Evolutionary conservation across 805 yeast species (phyloP), one percentile per base, ranked within the genome.

Genomic region (Kazachstania africana): DNA sequence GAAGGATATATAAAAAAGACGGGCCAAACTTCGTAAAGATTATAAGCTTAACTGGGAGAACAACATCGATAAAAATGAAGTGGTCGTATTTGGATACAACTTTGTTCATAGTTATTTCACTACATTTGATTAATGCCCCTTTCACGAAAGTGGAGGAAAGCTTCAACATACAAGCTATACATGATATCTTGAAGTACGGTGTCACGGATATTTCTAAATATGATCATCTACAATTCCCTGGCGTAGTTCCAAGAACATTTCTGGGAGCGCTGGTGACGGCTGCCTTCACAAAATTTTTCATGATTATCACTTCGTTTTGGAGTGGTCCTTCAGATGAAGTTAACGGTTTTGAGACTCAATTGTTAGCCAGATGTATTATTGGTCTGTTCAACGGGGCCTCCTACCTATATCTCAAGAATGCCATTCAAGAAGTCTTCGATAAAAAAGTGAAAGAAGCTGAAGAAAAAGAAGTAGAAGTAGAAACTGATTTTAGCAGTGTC

Each of bases 101-200:
- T 5, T 51, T 78, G 12, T 37, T 79, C 14, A 61, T 57, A 3
- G 50, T 67, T 5, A 63, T 79, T 8, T 50, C 63, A 2, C 55
- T 57, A 28, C 75, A 77, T 48, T 43, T 79, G 37, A 39, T 61
- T 8, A 44, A 70, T 2, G 67, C 95, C 0, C 96, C 95, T 0
- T 83, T 61, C 55, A 78, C 96, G 2, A 88, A 88, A 56, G 95
- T 88, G 1, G 96, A 88, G 52, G 97, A 88, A 53, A 82, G 95
- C 18, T 88, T 88, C 64, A 82, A 78, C 44, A 62, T 82, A 27
- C 96, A 88, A 47, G 96, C 96, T 0, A 63, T 83, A 26, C 85
- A 87, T 48, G 96, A 88, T 46, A 63, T 85, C 26, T 40, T 82
- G 30, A 66, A 68, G 39, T 66, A 72, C 48, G 95, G 95, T 5